Evolutionary conservation across 495 filamentous ascomycete species (phyloP).

Genomic region (Penicillium parvum): DNA sequence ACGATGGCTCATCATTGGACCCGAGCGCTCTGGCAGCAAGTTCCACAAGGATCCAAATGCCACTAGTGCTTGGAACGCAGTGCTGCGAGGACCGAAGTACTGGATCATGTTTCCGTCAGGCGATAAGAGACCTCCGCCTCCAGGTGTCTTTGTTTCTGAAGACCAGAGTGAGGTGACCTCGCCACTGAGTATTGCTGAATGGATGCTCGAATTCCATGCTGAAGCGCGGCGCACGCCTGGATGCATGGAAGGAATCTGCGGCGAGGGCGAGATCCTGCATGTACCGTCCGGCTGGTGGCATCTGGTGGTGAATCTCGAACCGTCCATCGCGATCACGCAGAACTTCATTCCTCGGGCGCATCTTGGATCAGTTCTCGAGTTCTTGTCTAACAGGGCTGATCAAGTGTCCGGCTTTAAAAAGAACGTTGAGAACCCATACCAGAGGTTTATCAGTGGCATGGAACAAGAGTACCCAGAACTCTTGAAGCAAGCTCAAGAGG

Average conservation of each 20-base stretch:
- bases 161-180: slow-evolving; percentile 94
- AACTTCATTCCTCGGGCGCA: slow-evolving; percentile 87
- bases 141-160: slow-evolving; percentile 86
- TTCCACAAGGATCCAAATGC: slow-evolving; percentile 87
- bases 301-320: slow-evolving; percentile 82
- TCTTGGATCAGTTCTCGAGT: slow-evolving; percentile 69
- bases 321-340: slow-evolving; percentile 86
- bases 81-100: slow-evolving; percentile 87
- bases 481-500: slow-evolving; percentile 57
- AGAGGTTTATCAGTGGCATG: slow-evolving; percentile 70
- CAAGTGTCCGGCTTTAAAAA: slow-evolving; percentile 83
- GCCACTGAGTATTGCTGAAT: slow-evolving; percentile 93
- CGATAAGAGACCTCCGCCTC: slow-evolving; percentile 59
- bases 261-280: slow-evolving; percentile 84
- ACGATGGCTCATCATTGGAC: slow-evolving; percentile 92
- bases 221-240: slow-evolving; percentile 73
- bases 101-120: slow-evolving; percentile 92
- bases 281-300: slow-evolving; percentile 97
- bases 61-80: slow-evolving; percentile 92
- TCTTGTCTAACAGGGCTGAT: slow-evolving; percentile 75
- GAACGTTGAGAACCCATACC: slow-evolving; percentile 68
- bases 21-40: slow-evolving; percentile 83
- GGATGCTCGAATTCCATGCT: slow-evolving; percentile 87
- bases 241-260: slow-evolving; percentile 84
- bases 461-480: slow-evolving; percentile 57